These are phyloP conservation scores for Fusarium redolens DNA, from an alignment of 2,329 filamentous ascomycete genomes.

Conservation along the genomic window DNA sequence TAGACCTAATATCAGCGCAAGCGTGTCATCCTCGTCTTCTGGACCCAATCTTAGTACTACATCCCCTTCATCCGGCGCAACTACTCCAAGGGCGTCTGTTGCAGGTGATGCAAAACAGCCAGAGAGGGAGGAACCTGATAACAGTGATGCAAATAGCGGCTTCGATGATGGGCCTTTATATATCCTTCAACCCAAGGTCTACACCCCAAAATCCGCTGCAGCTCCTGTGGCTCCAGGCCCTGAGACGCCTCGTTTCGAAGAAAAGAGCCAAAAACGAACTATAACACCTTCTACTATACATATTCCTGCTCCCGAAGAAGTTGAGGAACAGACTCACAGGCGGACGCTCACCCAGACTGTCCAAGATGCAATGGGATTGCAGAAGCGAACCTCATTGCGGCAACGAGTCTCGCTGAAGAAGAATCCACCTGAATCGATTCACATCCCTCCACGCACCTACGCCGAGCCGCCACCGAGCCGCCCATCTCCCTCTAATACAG, in stretches of 20 bases:
- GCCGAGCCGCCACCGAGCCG: slow-evolving; percentile 32
- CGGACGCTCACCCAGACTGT: slow-evolving; percentile 36
- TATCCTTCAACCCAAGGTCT: slow-evolving; percentile 67
- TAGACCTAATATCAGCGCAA: slow-evolving; percentile 20
- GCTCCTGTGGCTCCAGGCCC: slow-evolving; percentile 56
- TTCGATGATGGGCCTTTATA: slow-evolving; percentile 57
- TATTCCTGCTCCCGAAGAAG: slow-evolving; percentile 26
- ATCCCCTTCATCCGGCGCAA: slow-evolving; percentile 15
- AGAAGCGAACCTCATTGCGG: slow-evolving; percentile 61
- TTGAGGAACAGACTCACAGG: slow-evolving; percentile 21
- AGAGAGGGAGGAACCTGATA: slow-evolving; percentile 17
- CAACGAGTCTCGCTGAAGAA: slow-evolving; percentile 66
- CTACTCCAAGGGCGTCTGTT: slow-evolving; percentile 24
- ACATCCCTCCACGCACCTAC: slow-evolving; percentile 57
- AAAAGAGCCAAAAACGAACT: slow-evolving; percentile 25
- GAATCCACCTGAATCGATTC: slow-evolving; percentile 64
- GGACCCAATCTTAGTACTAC: slow-evolving; percentile 6
- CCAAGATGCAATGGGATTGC: slow-evolving; percentile 33
- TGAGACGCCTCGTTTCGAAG: slow-evolving; percentile 15
- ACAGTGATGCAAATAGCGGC: slow-evolving; percentile 16
- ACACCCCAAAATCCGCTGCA: slow-evolving; percentile 64
- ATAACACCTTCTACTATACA: slow-evolving; percentile 28
- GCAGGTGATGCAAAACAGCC: slow-evolving; percentile 8
- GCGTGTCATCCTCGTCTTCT: slow-evolving; percentile 27
- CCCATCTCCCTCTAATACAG: slow-evolving; percentile 50